These are phyloP conservation scores for Przewalskia tangutica DNA, from an alignment of 257 asterid species.

Conservation along the genomic window DNA sequence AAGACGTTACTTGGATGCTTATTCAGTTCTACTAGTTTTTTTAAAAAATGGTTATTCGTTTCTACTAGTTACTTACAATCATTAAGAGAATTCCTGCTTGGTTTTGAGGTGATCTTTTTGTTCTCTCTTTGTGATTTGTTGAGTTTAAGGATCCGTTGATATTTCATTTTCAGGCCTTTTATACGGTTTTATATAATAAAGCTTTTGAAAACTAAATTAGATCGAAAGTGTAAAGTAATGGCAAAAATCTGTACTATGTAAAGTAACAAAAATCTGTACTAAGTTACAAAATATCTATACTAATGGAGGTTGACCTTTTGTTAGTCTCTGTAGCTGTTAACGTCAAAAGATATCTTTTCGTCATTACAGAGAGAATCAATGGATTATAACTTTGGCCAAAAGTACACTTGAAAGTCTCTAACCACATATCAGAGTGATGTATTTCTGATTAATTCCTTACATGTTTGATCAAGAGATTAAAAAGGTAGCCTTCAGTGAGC, in stretches of 20 bases:
- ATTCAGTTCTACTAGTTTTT: neutral
- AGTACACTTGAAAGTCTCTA: neutral
- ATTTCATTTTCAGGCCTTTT: constrained; percentile 6
- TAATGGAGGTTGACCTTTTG: neutral
- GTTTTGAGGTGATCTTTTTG: constrained; percentile 1
- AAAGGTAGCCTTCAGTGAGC: neutral
- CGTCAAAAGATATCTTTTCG: neutral
- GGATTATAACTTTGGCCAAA: neutral
- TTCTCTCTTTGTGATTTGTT: constrained; percentile 8
- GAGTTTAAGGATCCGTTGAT: constrained; percentile 10
- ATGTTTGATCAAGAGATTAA: neutral
- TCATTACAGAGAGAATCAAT: neutral
- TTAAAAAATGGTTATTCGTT: neutral
- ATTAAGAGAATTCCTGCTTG: neutral
- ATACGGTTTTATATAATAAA: neutral
- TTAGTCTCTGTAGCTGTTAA: neutral
- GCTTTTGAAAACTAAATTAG: neutral
- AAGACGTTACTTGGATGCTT: constrained; percentile 24
- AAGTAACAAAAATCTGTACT: neutral
- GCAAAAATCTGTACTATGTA: neutral
- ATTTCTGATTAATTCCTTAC: neutral
- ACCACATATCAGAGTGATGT: neutral
- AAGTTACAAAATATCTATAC: neutral
- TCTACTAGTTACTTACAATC: neutral
- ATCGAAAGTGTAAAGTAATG: neutral